Percentiles rank a stretch among this genome's conserved stretches.
Conservation (phyloP, 192 early-diverging fungal species). For the Umbelopsis isabellina region DNA sequence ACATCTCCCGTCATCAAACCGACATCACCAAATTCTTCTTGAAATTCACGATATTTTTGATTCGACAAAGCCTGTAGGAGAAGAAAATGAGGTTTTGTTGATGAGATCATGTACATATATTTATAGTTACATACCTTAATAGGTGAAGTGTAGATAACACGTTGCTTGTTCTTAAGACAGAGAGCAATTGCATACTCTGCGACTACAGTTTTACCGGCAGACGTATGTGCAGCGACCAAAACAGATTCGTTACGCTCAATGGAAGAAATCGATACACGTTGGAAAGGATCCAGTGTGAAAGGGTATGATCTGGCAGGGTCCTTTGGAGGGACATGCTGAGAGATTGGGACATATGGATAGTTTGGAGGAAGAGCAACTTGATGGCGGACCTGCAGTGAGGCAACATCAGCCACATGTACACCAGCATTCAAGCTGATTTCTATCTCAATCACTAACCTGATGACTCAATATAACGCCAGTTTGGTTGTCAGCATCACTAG, state of each 20-base stretch:
- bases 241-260: conserved; percentile 94
- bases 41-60: conserved; percentile 97
- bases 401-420: conserved; percentile 25
- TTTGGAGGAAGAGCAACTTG: conserved; percentile 91
- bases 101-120: neutral
- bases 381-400: conserved; percentile 74
- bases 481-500: conserved; percentile 48
- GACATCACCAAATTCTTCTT: conserved; percentile 96
- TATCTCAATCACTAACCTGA: conserved; percentile 33
- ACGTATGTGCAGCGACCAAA: conserved; percentile 95
- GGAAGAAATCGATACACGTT: conserved; percentile 82
- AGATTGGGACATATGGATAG: conserved; percentile 86
- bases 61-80: conserved; percentile 83
- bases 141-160: conserved; percentile 96
- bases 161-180: conserved; percentile 82
- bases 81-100: neutral
- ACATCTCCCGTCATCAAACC: conserved; percentile 99
- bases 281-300: conserved; percentile 95
- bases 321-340: conserved; percentile 78
- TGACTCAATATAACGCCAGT: conserved; percentile 47
- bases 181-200: conserved; percentile 99
- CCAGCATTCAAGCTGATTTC: too few relatives aligned
- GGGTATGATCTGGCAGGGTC: conserved; percentile 87
- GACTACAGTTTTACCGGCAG: conserved; percentile 97
- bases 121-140: conserved; percentile 73